phyloP scores from a whole-genome alignment of 306 rosid species.

The Quercus engelmannii region DNA sequence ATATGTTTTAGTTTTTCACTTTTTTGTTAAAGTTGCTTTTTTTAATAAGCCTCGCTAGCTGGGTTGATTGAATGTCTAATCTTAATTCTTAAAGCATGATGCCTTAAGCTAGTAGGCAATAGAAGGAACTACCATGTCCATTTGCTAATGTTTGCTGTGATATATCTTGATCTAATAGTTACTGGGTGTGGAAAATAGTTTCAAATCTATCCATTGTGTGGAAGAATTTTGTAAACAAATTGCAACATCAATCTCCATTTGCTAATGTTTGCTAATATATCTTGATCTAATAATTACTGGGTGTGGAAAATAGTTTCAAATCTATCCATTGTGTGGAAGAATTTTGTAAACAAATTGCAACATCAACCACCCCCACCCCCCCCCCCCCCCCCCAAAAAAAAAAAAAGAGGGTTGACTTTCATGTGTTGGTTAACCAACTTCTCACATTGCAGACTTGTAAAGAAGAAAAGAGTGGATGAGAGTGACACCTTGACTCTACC shows the following conservation, averaged over 20 bases:
- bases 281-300: neutral
- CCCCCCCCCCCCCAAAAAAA: too few relatives aligned
- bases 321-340: neutral
- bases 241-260: neutral
- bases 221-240: neutral
- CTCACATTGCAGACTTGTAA: constrained; percentile 20
- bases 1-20: too few relatives aligned
- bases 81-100: neutral
- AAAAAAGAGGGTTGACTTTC: neutral
- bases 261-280: neutral
- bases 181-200: neutral
- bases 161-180: neutral
- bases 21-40: too few relatives aligned
- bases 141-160: neutral
- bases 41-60: too few relatives aligned
- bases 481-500: constrained; percentile 55
- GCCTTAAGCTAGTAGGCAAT: neutral
- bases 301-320: neutral
- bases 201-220: neutral
- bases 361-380: neutral
- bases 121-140: neutral
- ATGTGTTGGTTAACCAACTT: neutral
- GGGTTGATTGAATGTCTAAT: neutral
- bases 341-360: neutral
- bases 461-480: constrained; percentile 49